Evolutionary conservation across 768 basidiomycete genomes (phyloP).

Genomic region (Lactarius sp.): DNA sequence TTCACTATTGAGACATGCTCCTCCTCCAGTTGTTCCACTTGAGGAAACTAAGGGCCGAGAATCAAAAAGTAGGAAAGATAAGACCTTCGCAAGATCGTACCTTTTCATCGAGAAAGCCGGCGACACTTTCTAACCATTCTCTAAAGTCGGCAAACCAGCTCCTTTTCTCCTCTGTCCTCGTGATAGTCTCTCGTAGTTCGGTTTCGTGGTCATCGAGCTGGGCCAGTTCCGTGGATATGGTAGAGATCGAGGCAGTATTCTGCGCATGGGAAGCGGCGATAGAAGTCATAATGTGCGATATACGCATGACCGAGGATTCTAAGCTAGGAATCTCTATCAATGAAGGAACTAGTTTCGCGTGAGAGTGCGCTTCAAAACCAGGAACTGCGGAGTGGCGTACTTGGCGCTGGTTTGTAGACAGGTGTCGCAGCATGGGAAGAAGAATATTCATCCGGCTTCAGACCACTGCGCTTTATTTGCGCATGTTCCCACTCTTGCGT

Average conservation of each 20-base stretch:
- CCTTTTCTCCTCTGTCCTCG: conserved; percentile 68
- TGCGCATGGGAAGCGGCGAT: conserved; percentile 64
- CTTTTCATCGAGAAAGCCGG: conserved; percentile 86
- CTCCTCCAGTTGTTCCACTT: conserved; percentile 71
- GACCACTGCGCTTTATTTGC: conserved; percentile 73
- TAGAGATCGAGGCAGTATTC: conserved; percentile 51
- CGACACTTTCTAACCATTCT: conserved; percentile 79
- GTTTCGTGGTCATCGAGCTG: conserved; percentile 63
- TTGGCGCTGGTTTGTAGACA: conserved; percentile 65
- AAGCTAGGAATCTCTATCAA: conserved; percentile 60
- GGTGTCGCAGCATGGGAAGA: conserved; percentile 42
- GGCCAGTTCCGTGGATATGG: conserved; percentile 56
- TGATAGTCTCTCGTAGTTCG: conserved; percentile 72
- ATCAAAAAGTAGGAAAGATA: conserved; percentile 16
- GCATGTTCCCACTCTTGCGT: conserved; percentile 81
- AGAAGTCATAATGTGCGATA: conserved; percentile 54
- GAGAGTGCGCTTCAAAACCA: conserved; percentile 17
- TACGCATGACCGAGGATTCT: conserved; percentile 51
- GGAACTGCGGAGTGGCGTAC: conserved; percentile 40
- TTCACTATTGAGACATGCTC: conserved; percentile 67
- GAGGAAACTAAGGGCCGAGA: conserved; percentile 54
- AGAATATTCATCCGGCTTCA: conserved; percentile 38
- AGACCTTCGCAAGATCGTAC: conserved; percentile 35
- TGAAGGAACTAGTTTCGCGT: conserved; percentile 52
- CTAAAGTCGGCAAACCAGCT: conserved; percentile 76